Conservation (phyloP, 2,329 filamentous ascomycete genomes). For the Fusarium piperis region DNA sequence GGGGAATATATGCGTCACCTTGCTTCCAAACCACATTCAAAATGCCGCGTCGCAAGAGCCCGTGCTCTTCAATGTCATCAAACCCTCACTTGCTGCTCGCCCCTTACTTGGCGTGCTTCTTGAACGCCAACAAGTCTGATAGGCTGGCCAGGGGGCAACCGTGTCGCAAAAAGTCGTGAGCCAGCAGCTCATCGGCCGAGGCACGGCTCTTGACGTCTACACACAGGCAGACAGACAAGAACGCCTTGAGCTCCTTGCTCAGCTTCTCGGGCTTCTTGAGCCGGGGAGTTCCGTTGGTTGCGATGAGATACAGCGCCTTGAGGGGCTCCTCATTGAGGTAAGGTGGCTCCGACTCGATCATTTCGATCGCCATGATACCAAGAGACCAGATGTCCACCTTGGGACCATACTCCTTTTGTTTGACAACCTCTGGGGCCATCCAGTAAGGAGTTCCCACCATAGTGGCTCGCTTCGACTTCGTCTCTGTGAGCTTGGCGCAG, state of each 20-base stretch:
- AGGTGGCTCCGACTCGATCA: conserved; percentile 98
- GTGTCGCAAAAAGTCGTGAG: conserved; percentile 93
- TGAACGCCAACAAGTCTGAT: conserved; percentile 88
- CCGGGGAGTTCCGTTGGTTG: conserved; percentile 94
- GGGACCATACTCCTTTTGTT: conserved; percentile 97
- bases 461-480: conserved; percentile 95
- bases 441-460: conserved; percentile 99
- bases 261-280: conserved; percentile 99
- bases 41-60: conserved; percentile 34
- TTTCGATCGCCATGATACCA: conserved; percentile 99
- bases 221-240: conserved; percentile 94
- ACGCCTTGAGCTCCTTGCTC: conserved; percentile 96
- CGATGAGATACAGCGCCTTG: conserved; percentile 96
- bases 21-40: conserved; percentile 38
- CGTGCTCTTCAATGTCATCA: conserved; percentile 30
- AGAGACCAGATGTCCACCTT: conserved; percentile 99
- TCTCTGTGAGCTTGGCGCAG: conserved; percentile 97
- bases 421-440: conserved; percentile 99
- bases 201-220: conserved; percentile 96
- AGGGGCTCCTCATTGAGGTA: conserved; percentile 98
- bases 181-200: conserved; percentile 87
- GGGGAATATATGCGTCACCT: conserved; percentile 44
- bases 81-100: background rate
- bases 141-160: conserved; percentile 86
- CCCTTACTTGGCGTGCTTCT: conserved; percentile 73